phyloP scores from a whole-genome alignment of 192 early-diverging fungal genomes.

The Umbelopsis sp. region DNA sequence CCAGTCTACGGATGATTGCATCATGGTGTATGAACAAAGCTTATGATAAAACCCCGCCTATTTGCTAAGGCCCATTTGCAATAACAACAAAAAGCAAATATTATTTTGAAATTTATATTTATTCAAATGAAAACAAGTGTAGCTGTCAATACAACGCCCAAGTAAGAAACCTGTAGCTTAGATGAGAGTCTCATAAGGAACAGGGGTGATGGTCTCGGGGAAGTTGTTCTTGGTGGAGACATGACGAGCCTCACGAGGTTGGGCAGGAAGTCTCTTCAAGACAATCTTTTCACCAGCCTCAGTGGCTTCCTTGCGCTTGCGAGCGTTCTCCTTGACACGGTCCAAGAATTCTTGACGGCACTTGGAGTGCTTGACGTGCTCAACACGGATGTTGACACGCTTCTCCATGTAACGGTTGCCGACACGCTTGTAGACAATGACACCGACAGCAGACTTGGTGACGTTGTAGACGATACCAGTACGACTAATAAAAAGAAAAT shows the following conservation, averaged over 20 bases:
- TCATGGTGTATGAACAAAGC: neutral
- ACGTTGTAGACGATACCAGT: constrained; percentile 99
- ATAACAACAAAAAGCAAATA: neutral
- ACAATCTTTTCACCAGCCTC: constrained; percentile 53
- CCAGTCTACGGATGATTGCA: constrained; percentile 16
- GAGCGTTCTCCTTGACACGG: constrained; percentile 95
- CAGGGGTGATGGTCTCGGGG: constrained; percentile 92
- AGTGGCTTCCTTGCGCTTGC: constrained; percentile 79
- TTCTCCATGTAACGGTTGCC: constrained; percentile 99
- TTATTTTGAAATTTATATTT: neutral
- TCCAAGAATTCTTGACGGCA: constrained; percentile 97
- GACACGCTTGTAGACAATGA: constrained; percentile 98
- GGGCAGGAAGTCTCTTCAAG: constrained; percentile 89
- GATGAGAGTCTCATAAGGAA: constrained; percentile 90
- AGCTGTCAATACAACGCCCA: constrained; percentile 19
- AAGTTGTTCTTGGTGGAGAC: constrained; percentile 87
- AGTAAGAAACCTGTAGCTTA: constrained; percentile 36
- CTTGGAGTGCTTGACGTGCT: constrained; percentile 99
- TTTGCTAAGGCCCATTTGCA: constrained; percentile 4
- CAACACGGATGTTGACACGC: constrained; percentile 96
- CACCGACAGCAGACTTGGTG: constrained; percentile 97
- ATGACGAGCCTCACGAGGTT: constrained; percentile 86
- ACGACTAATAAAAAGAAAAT: constrained; percentile 57
- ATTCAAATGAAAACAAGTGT: constrained; percentile 22
- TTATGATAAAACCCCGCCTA: neutral